Conservation (phyloP, 345 rosid species). For the Conringia planisiliqua region DNA sequence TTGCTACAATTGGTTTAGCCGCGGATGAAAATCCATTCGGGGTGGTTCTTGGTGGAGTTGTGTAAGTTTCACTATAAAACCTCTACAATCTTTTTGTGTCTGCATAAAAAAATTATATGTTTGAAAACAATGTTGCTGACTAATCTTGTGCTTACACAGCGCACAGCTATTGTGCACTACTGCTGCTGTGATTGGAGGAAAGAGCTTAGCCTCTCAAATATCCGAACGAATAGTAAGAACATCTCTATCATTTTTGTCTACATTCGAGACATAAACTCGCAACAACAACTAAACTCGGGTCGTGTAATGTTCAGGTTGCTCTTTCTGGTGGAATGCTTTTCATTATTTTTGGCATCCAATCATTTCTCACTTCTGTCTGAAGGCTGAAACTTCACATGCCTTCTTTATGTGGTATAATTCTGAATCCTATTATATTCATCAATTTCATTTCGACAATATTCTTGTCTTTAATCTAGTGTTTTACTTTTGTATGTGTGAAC, state of each 20-base stretch:
- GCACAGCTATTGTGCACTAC: slow-evolving; percentile 88
- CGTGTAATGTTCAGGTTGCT: slow-evolving; percentile 53
- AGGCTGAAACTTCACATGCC: slow-evolving; percentile 13
- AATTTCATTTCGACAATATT: not conserved
- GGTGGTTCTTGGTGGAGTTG: slow-evolving; percentile 83
- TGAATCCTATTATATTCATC: not conserved
- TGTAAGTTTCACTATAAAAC: slow-evolving; percentile 48
- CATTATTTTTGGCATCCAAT: slow-evolving; percentile 82
- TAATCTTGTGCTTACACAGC: slow-evolving; percentile 35
- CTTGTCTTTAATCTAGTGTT: not conserved
- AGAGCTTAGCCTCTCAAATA: slow-evolving; percentile 96
- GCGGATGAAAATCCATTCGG: slow-evolving; percentile 96
- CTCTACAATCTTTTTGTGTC: not conserved
- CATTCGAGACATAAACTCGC: not conserved
- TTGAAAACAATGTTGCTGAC: slow-evolving; percentile 2
- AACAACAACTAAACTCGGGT: not conserved
- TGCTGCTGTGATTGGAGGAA: slow-evolving; percentile 97
- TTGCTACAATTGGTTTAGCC: slow-evolving; percentile 94
- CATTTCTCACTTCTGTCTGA: slow-evolving; percentile 63
- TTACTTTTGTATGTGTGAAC: not conserved
- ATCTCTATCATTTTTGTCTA: not conserved
- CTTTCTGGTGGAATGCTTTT: slow-evolving; percentile 89
- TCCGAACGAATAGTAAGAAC: slow-evolving; percentile 67
- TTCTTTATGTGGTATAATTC: not conserved
- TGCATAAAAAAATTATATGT: not conserved